phyloP scores from a whole-genome alignment of 805 yeast species.

The Ogataea nonfermentans region DNA sequence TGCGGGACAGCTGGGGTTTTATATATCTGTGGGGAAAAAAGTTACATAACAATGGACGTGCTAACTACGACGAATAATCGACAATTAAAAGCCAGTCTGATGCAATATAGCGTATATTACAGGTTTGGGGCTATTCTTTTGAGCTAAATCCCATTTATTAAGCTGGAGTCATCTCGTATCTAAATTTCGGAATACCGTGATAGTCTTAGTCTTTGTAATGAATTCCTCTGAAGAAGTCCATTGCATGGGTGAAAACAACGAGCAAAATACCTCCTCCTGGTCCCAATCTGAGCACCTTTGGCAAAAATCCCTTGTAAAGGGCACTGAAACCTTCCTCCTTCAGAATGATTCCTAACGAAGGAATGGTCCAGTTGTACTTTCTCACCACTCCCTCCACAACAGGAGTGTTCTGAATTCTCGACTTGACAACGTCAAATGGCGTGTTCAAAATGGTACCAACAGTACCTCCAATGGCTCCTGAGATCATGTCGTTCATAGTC shows the following conservation, averaged over 20 bases:
- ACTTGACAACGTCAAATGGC: constrained; percentile 96
- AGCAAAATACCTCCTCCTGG: constrained; percentile 99
- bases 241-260: constrained; percentile 92
- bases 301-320: constrained; percentile 92
- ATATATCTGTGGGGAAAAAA: constrained; percentile 5
- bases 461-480: constrained; percentile 97
- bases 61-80: background rate
- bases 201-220: constrained; percentile 34
- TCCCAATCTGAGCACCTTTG: constrained; percentile 94
- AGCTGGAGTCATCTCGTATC: no score
- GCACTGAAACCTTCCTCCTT: constrained; percentile 92
- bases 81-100: background rate
- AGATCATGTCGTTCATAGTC: constrained; percentile 81
- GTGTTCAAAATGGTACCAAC: constrained; percentile 94
- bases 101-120: no score
- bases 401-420: constrained; percentile 83
- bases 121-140: no score
- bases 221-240: constrained; percentile 84
- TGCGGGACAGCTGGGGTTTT: constrained; percentile 1
- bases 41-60: background rate
- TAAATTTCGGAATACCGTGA: constrained; percentile 1
- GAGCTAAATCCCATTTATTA: no score
- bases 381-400: constrained; percentile 69
- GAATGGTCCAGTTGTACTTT: constrained; percentile 90
- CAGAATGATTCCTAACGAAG: constrained; percentile 69